These are phyloP conservation scores for Elymus sibiricus DNA, from an alignment of 176 grass and related monocot genomes.

Conservation along the genomic window DNA sequence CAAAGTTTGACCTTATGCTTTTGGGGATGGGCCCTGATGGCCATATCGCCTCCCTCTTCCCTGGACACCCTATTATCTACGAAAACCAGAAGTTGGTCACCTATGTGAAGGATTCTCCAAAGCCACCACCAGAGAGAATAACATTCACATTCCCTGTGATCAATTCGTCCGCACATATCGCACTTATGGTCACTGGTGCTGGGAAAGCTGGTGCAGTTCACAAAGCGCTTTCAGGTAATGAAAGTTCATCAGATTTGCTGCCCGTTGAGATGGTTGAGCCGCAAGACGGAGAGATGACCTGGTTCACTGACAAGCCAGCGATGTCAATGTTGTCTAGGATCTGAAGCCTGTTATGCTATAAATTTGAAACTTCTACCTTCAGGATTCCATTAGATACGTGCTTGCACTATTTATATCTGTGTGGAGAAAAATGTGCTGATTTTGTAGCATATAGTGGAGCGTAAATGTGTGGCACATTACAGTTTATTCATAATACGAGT, in stretches of 20 bases:
- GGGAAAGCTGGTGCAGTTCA: slow-evolving; percentile 64
- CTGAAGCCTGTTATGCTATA: neutral
- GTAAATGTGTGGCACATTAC: neutral
- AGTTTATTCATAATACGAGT: neutral
- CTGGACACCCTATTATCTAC: slow-evolving; percentile 63
- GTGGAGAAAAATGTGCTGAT: neutral
- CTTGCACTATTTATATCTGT: neutral
- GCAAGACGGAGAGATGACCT: slow-evolving; percentile 60
- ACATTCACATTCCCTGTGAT: slow-evolving; percentile 86
- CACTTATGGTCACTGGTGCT: slow-evolving; percentile 65
- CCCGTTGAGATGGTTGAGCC: slow-evolving; percentile 80
- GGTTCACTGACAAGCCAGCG: slow-evolving; percentile 90
- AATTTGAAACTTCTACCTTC: neutral
- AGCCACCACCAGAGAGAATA: slow-evolving; percentile 78
- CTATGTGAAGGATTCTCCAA: slow-evolving; percentile 82
- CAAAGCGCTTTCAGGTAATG: slow-evolving; percentile 49
- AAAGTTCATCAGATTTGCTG: slow-evolving; percentile 50
- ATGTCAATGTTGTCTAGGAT: slow-evolving; percentile 41
- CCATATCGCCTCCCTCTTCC: slow-evolving; percentile 85
- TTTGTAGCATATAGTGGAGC: neutral
- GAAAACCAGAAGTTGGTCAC: slow-evolving; percentile 72
- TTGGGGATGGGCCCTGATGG: slow-evolving; percentile 92
- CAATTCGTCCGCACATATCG: slow-evolving; percentile 62
- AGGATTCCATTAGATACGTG: neutral
- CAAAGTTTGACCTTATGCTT: slow-evolving; percentile 81